Conservation (phyloP, 2,329 filamentous ascomycete genomes). For the Aspergillus nomiae region DNA sequence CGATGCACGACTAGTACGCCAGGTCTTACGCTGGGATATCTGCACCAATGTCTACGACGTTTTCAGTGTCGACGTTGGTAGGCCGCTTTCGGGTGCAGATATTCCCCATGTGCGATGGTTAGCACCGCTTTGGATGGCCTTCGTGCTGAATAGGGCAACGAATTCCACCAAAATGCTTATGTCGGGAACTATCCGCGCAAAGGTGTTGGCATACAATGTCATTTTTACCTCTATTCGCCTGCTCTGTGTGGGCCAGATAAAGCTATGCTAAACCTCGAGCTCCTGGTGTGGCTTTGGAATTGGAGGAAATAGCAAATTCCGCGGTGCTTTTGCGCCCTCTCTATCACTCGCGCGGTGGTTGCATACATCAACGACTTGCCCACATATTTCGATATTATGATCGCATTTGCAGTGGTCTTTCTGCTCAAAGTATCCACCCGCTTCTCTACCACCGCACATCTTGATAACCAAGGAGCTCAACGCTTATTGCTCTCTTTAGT, state of each 20-base stretch:
- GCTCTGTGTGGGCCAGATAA: slow-evolving; percentile 40
- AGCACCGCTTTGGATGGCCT: slow-evolving; percentile 24
- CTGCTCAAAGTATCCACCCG: slow-evolving; percentile 42
- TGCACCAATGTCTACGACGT: slow-evolving; percentile 35
- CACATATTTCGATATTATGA: slow-evolving; percentile 43
- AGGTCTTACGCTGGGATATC: slow-evolving; percentile 37
- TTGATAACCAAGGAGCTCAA: neutral
- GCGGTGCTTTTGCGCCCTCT: slow-evolving; percentile 39
- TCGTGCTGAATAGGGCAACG: slow-evolving; percentile 24
- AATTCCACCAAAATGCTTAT: slow-evolving; percentile 34
- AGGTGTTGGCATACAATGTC: slow-evolving; percentile 48
- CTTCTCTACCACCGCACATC: slow-evolving; percentile 2
- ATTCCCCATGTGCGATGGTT: slow-evolving; percentile 24
- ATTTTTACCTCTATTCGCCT: slow-evolving; percentile 51
- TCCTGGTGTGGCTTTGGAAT: slow-evolving; percentile 28
- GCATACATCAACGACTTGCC: slow-evolving; percentile 38
- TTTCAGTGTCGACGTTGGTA: slow-evolving; percentile 35
- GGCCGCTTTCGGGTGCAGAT: slow-evolving; percentile 16
- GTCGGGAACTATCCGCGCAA: slow-evolving; percentile 49
- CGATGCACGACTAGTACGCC: slow-evolving; percentile 36
- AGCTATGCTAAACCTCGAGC: slow-evolving; percentile 1
- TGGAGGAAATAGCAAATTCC: slow-evolving; percentile 41
- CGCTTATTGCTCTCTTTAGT: neutral
- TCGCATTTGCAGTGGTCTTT: slow-evolving; percentile 43
- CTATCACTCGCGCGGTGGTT: slow-evolving; percentile 37